These are phyloP conservation scores for Rhodotorula sp. DNA, from an alignment of 1,284 basidiomycete genomes.

Conservation along the genomic window DNA sequence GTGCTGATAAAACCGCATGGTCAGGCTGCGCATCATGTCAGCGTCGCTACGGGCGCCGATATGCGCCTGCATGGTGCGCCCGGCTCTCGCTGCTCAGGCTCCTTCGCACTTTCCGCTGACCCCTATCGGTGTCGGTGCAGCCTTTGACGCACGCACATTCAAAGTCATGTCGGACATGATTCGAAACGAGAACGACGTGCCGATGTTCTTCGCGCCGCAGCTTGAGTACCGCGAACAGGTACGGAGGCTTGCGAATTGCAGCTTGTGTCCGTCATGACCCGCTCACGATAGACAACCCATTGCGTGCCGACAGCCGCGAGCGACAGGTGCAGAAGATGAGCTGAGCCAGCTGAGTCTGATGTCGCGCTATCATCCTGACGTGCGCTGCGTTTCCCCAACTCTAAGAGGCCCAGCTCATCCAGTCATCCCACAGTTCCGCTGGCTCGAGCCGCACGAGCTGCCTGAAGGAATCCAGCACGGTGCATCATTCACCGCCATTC, in stretches of 20 bases:
- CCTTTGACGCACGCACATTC: slow-evolving; percentile 71
- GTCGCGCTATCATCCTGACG: slow-evolving; percentile 29
- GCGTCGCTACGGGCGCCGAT: slow-evolving; percentile 30
- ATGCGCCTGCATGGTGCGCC: slow-evolving; percentile 31
- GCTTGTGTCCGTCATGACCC: not conserved
- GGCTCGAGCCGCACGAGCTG: slow-evolving; percentile 56
- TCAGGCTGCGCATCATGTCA: slow-evolving; percentile 42
- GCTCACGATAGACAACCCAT: not conserved
- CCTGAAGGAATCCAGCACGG: slow-evolving; percentile 56
- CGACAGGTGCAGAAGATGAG: slow-evolving; percentile 13
- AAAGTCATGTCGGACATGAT: slow-evolving; percentile 69
- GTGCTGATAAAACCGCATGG: not conserved
- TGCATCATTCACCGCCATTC: slow-evolving; percentile 64
- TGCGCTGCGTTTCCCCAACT: slow-evolving; percentile 2
- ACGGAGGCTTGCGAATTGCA: not conserved
- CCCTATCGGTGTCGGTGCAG: slow-evolving; percentile 49
- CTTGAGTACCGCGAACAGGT: slow-evolving; percentile 62
- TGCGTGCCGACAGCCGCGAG: not conserved
- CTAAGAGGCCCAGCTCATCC: not conserved
- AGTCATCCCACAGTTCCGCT: slow-evolving; percentile 56
- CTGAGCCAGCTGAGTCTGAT: slow-evolving; percentile 21
- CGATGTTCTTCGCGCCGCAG: slow-evolving; percentile 64
- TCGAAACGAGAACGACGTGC: slow-evolving; percentile 58
- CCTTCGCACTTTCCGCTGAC: not conserved
- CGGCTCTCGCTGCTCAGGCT: not conserved